Conservation (phyloP, 2,329 filamentous ascomycete genomes). For the Cercospora sp. region DNA sequence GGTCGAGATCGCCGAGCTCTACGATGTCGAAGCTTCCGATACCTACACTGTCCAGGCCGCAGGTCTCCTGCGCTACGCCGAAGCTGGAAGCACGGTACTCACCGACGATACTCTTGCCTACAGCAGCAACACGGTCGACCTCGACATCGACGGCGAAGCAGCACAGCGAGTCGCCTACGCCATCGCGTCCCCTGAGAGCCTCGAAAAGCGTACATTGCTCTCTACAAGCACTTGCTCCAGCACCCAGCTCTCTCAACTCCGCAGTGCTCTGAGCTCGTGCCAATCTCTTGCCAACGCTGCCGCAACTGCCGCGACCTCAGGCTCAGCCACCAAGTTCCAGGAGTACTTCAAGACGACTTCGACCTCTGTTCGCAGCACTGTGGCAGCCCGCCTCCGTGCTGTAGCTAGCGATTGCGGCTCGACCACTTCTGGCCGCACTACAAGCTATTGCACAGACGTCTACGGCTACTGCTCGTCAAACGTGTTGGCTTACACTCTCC, state of each 20-base stretch:
- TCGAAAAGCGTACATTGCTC: conserved; percentile 11
- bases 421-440: conserved; percentile 51
- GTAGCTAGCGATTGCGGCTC: conserved; percentile 59
- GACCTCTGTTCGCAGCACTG: conserved; percentile 47
- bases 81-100: conserved; percentile 54
- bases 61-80: conserved; percentile 58
- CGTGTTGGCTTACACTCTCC: conserved; percentile 59
- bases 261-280: conserved; percentile 14
- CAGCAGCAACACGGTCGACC: conserved; percentile 58
- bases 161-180: conserved; percentile 54
- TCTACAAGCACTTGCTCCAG: conserved; percentile 12
- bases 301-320: conserved; percentile 12
- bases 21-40: conserved; percentile 46
- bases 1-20: conserved; percentile 58
- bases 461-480: conserved; percentile 53
- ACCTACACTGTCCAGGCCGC: conserved; percentile 11
- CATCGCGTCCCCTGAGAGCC: conserved; percentile 33
- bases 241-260: conserved; percentile 6
- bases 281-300: conserved; percentile 10
- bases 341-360: conserved; percentile 59
- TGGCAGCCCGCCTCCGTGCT: conserved; percentile 54
- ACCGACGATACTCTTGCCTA: conserved; percentile 55
- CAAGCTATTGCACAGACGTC: conserved; percentile 61
- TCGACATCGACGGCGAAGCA: conserved; percentile 57
- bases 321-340: conserved; percentile 13